These are phyloP conservation scores for Ganoderma lucidum DNA, from an alignment of 1,284 basidiomycete species.

Conservation along the genomic window DNA sequence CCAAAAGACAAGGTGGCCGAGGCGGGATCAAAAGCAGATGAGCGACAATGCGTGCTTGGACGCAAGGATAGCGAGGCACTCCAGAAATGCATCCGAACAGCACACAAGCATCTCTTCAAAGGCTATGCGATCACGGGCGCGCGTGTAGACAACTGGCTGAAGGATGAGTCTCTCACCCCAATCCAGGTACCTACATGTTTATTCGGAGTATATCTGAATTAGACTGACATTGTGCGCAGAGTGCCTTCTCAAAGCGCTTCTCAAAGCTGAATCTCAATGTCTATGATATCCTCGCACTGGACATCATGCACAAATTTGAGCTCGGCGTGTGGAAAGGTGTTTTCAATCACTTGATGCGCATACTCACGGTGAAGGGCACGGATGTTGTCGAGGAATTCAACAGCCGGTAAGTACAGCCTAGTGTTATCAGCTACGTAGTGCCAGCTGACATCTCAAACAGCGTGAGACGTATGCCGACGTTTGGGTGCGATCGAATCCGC, in stretches of 20 bases:
- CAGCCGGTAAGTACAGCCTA: conserved; percentile 24
- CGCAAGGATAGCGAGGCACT: too few species aligned
- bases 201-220: too few species aligned
- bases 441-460: neutral
- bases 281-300: conserved; percentile 33
- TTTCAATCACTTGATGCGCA: conserved; percentile 37
- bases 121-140: too few species aligned
- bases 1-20: too few species aligned
- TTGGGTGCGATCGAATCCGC: conserved; percentile 36
- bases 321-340: conserved; percentile 40
- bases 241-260: conserved; percentile 45
- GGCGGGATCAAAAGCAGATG: too few species aligned
- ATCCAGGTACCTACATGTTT: too few species aligned
- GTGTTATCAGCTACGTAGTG: too few species aligned
- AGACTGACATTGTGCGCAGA: conserved; percentile 12
- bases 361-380: conserved; percentile 28
- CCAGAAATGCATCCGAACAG: too few species aligned
- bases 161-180: too few species aligned
- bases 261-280: conserved; percentile 43
- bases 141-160: too few species aligned
- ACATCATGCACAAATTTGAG: conserved; percentile 41
- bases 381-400: conserved; percentile 28
- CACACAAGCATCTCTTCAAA: too few species aligned
- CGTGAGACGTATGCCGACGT: conserved; percentile 36
- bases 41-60: too few species aligned